Base-by-base conservation (phyloP, 257 asterid genomes). In the Primulina tabacum region DNA sequence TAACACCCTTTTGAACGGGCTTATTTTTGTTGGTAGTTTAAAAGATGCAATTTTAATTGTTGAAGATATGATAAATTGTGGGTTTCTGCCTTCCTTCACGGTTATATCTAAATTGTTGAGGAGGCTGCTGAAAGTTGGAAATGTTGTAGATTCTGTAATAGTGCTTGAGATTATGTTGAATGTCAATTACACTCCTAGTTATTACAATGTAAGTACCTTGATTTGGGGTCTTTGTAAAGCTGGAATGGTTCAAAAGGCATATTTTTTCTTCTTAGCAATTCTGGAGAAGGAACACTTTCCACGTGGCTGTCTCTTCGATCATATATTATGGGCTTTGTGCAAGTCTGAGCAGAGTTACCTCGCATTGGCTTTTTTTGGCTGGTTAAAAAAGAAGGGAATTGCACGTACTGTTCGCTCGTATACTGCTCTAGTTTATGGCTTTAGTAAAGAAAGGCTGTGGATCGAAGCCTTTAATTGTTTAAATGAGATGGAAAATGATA, bases 341-440 rank as follows among this genome's bases (percentile, higher is more conserved):
- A 88, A 81, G 74, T 82, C 75, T 21, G 60, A 52, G 28, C 72
- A 75, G 65, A 63, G 65, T 65, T 21, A 63, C 61, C 34, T 58
- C 1, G 74, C 84, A 12, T 43, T 43, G n/a, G 53, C 53, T 14
- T 43, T 43, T 43, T 43, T 43, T 43, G 53, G 6, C n/a, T 43
- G 53, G 53, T 43, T 43, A 43, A 43, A 43, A 43, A 43, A 43
- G 53, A 43, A 12, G 18, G 53, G 90, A 8, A 70, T 77, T 62
- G 34, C 59, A 61, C 60, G 8, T 59, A 82, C 76, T 40, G 82
- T 77, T 34, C 79, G 80, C 69, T 74, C 93, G 7, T 87, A 85
- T 64, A 87, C 88, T 30, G 90, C 90, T 47, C 74, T 88, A 69
- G 73, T 86, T 38, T 82, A 89, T 75, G 84, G 87, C 60, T 83